phyloP scores from a whole-genome alignment of 2,329 filamentous ascomycete species.

The Parastagonospora avenae region DNA sequence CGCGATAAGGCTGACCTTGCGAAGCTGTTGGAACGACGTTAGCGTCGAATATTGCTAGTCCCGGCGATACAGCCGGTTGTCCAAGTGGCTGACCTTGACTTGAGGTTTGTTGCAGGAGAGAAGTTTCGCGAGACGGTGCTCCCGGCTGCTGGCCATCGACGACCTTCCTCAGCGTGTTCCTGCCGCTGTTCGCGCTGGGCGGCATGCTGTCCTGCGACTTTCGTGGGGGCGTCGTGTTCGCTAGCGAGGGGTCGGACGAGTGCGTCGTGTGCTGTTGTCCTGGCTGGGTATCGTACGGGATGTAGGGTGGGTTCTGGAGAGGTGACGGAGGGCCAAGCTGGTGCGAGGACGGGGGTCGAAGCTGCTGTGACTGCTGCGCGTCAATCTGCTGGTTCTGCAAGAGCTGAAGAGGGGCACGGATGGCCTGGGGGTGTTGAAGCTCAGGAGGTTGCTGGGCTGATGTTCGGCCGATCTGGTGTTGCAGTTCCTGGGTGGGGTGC shows the following conservation, averaged over 20 bases:
- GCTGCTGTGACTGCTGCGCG: constrained; percentile 36
- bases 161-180: constrained; percentile 44
- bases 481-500: constrained; percentile 39
- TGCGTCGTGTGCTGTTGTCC: constrained; percentile 29
- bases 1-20: constrained; percentile 52
- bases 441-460: constrained; percentile 41
- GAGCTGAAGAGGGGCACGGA: constrained; percentile 37
- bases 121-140: constrained; percentile 40
- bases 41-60: constrained; percentile 51
- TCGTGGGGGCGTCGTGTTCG: constrained; percentile 37
- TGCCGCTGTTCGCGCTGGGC: constrained; percentile 24
- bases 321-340: constrained; percentile 44
- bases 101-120: constrained; percentile 41
- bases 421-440: constrained; percentile 37
- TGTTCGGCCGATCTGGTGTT: constrained; percentile 33
- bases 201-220: constrained; percentile 43
- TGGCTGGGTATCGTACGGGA: constrained; percentile 41
- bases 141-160: constrained; percentile 39
- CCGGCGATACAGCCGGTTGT: constrained; percentile 44
- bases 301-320: constrained; percentile 37
- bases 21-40: constrained; percentile 52
- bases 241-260: constrained; percentile 27
- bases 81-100: constrained; percentile 45
- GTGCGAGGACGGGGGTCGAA: constrained; percentile 41
- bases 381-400: constrained; percentile 35